A percentile compares a stretch with the other conserved stretches of the same genome.
Conservation (phyloP, 2,329 filamentous ascomycete genomes). For the Xylariaceae sp. region DNA sequence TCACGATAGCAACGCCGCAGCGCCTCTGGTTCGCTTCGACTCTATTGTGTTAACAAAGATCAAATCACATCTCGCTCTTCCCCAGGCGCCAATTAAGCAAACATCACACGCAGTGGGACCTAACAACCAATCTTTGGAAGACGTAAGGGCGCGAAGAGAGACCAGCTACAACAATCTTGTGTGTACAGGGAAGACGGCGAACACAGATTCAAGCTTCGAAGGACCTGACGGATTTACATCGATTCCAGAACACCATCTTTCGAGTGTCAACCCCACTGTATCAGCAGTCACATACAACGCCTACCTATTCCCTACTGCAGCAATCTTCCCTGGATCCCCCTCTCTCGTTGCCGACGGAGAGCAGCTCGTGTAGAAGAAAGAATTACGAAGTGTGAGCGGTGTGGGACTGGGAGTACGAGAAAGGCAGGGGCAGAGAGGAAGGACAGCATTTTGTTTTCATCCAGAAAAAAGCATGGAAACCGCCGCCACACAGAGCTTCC, state of each 20-base stretch:
- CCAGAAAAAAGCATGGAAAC: conserved; percentile 38
- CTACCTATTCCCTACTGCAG: neutral
- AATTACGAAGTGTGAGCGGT: conserved; percentile 11
- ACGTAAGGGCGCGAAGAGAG: conserved; percentile 14
- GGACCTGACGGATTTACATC: neutral
- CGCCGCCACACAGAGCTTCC: conserved; percentile 60
- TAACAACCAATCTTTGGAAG: neutral
- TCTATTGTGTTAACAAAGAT: neutral
- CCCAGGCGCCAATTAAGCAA: neutral
- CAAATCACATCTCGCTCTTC: neutral
- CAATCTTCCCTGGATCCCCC: neutral
- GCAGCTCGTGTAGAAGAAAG: conserved; percentile 6
- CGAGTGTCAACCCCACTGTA: neutral
- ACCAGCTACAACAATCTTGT: conserved; percentile 4
- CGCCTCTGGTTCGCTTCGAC: neutral
- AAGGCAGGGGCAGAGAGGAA: conserved; percentile 13
- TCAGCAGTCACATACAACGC: neutral
- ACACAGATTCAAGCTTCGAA: neutral
- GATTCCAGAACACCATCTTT: neutral
- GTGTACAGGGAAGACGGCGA: conserved; percentile 5
- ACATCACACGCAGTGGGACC: neutral
- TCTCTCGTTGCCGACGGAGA: conserved; percentile 10
- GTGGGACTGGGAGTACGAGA: conserved; percentile 20
- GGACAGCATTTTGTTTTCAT: conserved; percentile 15
- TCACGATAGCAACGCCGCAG: conserved; percentile 1